A percentile compares a stretch with the other conserved stretches of the same genome.
Evolutionary conservation across 2,329 filamentous ascomycete species (phyloP).

Genomic region (Cladosporium sp.): DNA sequence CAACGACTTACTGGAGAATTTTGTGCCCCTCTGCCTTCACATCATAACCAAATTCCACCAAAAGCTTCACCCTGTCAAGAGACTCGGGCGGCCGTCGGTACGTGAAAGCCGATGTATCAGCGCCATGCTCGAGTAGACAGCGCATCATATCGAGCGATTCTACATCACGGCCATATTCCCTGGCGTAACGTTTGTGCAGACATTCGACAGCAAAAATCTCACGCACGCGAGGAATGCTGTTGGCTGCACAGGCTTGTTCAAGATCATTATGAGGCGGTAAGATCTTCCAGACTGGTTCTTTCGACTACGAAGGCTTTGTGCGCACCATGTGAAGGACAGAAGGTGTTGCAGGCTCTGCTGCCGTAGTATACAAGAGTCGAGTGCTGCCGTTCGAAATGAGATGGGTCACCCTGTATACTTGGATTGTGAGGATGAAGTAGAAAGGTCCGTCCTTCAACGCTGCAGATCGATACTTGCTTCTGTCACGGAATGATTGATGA

Average conservation of each 20-base stretch:
- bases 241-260: neutral
- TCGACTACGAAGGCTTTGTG: no score
- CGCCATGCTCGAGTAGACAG: constrained; percentile 2
- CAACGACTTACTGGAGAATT: neutral
- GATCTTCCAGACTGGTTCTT: no score
- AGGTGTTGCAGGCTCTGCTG: neutral
- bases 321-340: neutral
- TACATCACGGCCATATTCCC: neutral
- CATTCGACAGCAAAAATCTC: neutral
- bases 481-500: neutral
- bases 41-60: neutral
- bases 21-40: neutral
- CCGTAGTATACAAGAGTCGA: neutral
- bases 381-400: no score
- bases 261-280: neutral
- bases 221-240: neutral
- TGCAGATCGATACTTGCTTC: neutral
- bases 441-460: no score
- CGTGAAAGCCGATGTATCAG: neutral
- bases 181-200: neutral
- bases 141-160: neutral
- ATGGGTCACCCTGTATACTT: neutral
- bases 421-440: neutral
- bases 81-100: neutral
- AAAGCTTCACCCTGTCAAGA: neutral